Percentiles rank a stretch among this genome's conserved stretches.
These are phyloP conservation scores for Bremia lactucae DNA, from an alignment of 352 stramenopile species.

Conservation along the genomic window DNA sequence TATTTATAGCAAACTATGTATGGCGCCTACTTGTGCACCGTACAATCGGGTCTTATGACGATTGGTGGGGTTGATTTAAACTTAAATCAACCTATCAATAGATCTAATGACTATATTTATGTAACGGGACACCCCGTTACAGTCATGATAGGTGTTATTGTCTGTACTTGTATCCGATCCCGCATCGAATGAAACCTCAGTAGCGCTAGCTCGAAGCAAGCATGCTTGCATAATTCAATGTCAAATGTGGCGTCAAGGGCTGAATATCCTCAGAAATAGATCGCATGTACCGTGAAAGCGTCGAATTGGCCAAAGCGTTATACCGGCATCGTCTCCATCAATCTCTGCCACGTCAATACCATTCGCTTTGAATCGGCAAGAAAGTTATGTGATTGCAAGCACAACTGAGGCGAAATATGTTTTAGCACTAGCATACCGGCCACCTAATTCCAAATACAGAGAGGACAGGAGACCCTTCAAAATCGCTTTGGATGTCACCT, in stretches of 20 bases:
- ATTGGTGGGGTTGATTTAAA: too few species aligned
- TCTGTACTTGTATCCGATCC: slow-evolving; percentile 51
- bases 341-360: slow-evolving; percentile 21
- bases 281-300: slow-evolving; percentile 31
- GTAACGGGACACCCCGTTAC: slow-evolving; percentile 32
- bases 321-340: slow-evolving; percentile 24
- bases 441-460: slow-evolving; percentile 36
- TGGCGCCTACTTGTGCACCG: too few species aligned
- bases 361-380: slow-evolving; percentile 21
- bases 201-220: slow-evolving; percentile 16
- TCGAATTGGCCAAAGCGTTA: slow-evolving; percentile 12
- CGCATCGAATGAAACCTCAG: slow-evolving; percentile 34
- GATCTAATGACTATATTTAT: too few species aligned
- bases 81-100: too few species aligned
- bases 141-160: slow-evolving; percentile 29
- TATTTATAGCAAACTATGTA: too few species aligned
- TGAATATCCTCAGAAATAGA: slow-evolving; percentile 1
- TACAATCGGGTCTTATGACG: too few species aligned
- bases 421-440: slow-evolving; percentile 53
- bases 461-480: slow-evolving; percentile 48
- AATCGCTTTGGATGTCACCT: slow-evolving; percentile 51
- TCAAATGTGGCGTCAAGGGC: slow-evolving; percentile 9
- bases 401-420: slow-evolving; percentile 47
- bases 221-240: slow-evolving; percentile 19
- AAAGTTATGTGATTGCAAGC: slow-evolving; percentile 30